Percentiles rank a stretch among this genome's conserved stretches.
Evolutionary conservation across 2,329 filamentous ascomycete genomes (phyloP).

Genomic region (Epichloe amarillans): DNA sequence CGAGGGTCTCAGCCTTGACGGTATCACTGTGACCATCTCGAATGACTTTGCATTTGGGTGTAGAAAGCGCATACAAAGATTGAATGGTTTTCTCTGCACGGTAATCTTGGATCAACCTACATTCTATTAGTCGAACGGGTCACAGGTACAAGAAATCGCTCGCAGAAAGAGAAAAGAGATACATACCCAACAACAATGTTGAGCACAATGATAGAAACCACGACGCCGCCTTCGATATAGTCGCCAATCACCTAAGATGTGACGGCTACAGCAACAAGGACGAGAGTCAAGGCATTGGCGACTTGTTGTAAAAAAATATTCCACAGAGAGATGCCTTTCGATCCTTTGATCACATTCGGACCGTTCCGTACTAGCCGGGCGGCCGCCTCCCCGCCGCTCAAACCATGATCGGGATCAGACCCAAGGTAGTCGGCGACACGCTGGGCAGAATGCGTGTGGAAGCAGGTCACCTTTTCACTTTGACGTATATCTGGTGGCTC

Average conservation of each 20-base stretch:
- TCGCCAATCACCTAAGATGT: conserved; percentile 52
- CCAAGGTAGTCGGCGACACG: conserved; percentile 24
- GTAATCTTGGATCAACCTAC: conserved; percentile 45
- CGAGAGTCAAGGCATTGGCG: conserved; percentile 63
- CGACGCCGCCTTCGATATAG: conserved; percentile 50
- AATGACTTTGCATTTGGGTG: conserved; percentile 45
- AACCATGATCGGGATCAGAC: conserved; percentile 41
- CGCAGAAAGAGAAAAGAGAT: background rate
- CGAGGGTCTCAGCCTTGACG: conserved; percentile 42
- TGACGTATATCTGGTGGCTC: conserved; percentile 19
- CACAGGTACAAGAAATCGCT: background rate
- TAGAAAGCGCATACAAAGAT: conserved; percentile 43
- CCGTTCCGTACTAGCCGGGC: conserved; percentile 53
- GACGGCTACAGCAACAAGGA: conserved; percentile 63
- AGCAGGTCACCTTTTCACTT: conserved; percentile 19
- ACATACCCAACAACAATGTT: conserved; percentile 54
- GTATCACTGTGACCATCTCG: conserved; percentile 37
- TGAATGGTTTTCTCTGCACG: conserved; percentile 49
- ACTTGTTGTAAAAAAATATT: conserved; percentile 67
- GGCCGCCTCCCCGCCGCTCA: conserved; percentile 48
- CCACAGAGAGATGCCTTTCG: conserved; percentile 59
- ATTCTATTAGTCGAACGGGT: background rate
- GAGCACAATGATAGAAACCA: conserved; percentile 50
- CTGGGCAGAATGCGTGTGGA: conserved; percentile 23
- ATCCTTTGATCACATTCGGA: conserved; percentile 57